Evolutionary conservation across 352 stramenopile species (phyloP).

Genomic region (Phytophthora cajani): DNA sequence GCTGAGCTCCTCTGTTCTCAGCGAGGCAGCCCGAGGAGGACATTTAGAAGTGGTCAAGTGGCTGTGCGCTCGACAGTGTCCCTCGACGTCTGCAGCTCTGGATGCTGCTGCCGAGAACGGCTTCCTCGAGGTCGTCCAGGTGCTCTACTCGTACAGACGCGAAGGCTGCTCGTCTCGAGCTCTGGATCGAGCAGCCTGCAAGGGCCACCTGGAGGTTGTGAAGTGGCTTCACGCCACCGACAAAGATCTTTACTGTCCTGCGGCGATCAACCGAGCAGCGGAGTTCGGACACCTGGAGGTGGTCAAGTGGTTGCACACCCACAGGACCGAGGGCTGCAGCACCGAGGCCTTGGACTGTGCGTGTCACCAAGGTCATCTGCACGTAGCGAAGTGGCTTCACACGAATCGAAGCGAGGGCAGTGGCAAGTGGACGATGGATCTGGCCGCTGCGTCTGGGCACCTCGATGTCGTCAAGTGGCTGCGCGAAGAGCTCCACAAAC

Average conservation of each 20-base stretch:
- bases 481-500: slow-evolving; percentile 14
- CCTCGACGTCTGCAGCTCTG: slow-evolving; percentile 16
- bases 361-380: slow-evolving; percentile 19
- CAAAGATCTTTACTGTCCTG: slow-evolving; percentile 23
- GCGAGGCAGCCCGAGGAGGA: slow-evolving; percentile 17
- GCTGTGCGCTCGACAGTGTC: slow-evolving; percentile 16
- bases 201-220: slow-evolving; percentile 16
- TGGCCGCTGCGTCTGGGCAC: slow-evolving; percentile 17
- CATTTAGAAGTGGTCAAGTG: slow-evolving; percentile 22
- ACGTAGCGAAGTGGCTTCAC: slow-evolving; percentile 21
- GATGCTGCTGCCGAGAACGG: slow-evolving; percentile 30
- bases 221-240: slow-evolving; percentile 15
- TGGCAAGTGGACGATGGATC: slow-evolving; percentile 19
- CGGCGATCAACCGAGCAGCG: slow-evolving; percentile 24
- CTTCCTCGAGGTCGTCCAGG: slow-evolving; percentile 15
- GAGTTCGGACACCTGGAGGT: slow-evolving; percentile 28
- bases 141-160: slow-evolving; percentile 10
- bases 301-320: slow-evolving; percentile 27
- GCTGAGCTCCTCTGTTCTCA: slow-evolving; percentile 9
- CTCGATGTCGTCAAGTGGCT: slow-evolving; percentile 33
- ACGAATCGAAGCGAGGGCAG: slow-evolving; percentile 21
- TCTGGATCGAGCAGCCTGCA: slow-evolving; percentile 19
- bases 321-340: slow-evolving; percentile 23
- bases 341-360: slow-evolving; percentile 25
- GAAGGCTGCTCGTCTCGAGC: slow-evolving; percentile 11